Percentiles rank a stretch among this genome's conserved stretches.
Conservation (phyloP, 108 stramenopile species). For the Discostella pseudostelligera region DNA sequence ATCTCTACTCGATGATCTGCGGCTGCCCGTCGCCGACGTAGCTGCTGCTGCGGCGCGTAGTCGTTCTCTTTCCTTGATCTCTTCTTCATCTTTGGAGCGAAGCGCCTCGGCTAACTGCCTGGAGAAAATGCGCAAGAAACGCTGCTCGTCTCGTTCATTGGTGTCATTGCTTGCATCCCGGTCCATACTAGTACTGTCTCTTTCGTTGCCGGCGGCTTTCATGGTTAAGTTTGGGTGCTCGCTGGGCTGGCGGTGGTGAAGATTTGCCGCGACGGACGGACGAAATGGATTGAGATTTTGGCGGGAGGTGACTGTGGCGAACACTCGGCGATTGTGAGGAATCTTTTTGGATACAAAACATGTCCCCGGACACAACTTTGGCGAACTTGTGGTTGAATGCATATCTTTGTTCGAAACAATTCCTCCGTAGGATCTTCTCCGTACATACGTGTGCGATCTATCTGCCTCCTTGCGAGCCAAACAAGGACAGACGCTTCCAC, state of each 20-base stretch:
- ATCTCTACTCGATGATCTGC: slow-evolving; percentile 1
- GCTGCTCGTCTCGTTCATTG: slow-evolving; percentile 25
- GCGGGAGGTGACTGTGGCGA: no score
- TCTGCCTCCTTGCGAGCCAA: neutral
- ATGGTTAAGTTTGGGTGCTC: neutral
- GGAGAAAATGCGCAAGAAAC: slow-evolving; percentile 40
- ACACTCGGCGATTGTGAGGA: no score
- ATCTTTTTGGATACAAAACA: no score
- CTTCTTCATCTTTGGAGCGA: slow-evolving; percentile 48
- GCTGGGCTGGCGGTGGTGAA: neutral
- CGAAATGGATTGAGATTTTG: no score
- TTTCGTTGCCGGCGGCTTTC: neutral
- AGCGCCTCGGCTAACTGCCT: slow-evolving; percentile 45
- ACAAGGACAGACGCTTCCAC: slow-evolving; percentile 1
- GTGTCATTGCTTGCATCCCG: neutral
- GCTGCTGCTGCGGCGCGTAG: neutral
- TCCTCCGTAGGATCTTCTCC: neutral
- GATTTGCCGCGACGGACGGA: no score
- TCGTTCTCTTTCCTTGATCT: slow-evolving; percentile 24
- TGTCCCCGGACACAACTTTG: no score
- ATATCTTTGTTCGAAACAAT: neutral
- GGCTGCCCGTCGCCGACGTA: slow-evolving; percentile 1
- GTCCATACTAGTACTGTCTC: neutral
- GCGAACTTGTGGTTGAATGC: neutral
- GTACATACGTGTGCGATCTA: slow-evolving; percentile 1